These are phyloP conservation scores for Theobroma grandiflorum DNA, from an alignment of 441 rosid species.

Conservation along the genomic window DNA sequence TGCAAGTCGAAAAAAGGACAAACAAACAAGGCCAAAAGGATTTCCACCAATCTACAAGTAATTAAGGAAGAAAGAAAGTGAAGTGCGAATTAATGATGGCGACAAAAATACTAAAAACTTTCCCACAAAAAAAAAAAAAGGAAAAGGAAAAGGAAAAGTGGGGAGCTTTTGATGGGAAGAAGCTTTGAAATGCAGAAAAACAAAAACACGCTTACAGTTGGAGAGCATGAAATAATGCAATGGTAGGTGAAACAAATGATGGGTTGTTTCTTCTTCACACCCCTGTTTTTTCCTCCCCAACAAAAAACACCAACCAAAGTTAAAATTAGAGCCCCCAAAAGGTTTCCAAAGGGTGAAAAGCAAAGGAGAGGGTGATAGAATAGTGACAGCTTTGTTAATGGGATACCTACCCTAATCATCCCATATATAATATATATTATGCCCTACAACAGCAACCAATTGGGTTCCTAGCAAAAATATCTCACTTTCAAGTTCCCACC, in stretches of 20 bases:
- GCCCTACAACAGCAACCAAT: conserved; percentile 32
- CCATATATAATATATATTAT: not conserved
- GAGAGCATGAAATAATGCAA: conserved; percentile 42
- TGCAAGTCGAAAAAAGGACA: not conserved
- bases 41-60: not conserved
- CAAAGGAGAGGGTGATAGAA: conserved; percentile 24
- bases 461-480: conserved; percentile 24
- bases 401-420: conserved; percentile 51
- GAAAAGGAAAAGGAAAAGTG: too few relatives aligned
- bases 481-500: not conserved
- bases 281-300: conserved; percentile 22
- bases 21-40: not conserved
- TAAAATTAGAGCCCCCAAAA: conserved; percentile 22
- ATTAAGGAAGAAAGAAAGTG: not conserved
- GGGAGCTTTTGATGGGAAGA: not conserved
- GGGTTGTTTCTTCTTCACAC: conserved; percentile 14
- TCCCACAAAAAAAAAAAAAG: not conserved
- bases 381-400: conserved; percentile 17
- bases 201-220: conserved; percentile 41
- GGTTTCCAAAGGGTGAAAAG: not conserved
- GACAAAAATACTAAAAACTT: not conserved
- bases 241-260: conserved; percentile 53
- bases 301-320: not conserved
- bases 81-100: not conserved
- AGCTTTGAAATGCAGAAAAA: conserved; percentile 33